A percentile compares a stretch with the other conserved stretches of the same genome.
These are phyloP conservation scores for Claviceps sp. DNA, from an alignment of 2,329 filamentous ascomycete species.

Conservation along the genomic window DNA sequence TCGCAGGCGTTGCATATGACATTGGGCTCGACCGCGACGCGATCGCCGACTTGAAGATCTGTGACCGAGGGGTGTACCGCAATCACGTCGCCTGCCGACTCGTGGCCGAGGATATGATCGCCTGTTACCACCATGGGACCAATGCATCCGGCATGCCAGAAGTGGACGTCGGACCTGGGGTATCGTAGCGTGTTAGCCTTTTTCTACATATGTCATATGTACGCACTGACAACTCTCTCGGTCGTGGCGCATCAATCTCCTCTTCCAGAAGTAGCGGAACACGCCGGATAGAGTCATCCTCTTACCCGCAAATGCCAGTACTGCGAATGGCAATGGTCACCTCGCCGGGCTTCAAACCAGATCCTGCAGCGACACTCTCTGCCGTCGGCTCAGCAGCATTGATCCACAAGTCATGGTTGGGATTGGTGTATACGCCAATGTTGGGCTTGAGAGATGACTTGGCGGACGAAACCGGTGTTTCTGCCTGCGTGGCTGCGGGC, in stretches of 20 bases:
- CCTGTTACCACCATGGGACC: slow-evolving; percentile 87
- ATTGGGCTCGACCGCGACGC: slow-evolving; percentile 88
- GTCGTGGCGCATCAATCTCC: too few relatives aligned
- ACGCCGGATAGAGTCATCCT: neutral
- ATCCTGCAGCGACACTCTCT: slow-evolving; percentile 57
- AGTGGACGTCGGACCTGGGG: slow-evolving; percentile 77
- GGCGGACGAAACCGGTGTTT: neutral
- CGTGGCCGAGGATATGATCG: slow-evolving; percentile 88
- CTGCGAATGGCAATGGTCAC: slow-evolving; percentile 83
- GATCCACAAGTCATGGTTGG: slow-evolving; percentile 82
- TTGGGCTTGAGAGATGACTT: slow-evolving; percentile 52
- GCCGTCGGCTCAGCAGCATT: slow-evolving; percentile 62
- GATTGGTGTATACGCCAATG: slow-evolving; percentile 94
- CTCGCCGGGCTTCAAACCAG: slow-evolving; percentile 63
- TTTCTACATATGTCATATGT: too few relatives aligned
- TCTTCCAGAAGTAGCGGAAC: neutral
- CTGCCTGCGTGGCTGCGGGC: neutral
- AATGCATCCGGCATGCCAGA: slow-evolving; percentile 92
- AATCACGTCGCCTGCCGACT: slow-evolving; percentile 75
- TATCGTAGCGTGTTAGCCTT: neutral
- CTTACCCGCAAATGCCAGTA: slow-evolving; percentile 88
- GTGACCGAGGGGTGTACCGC: slow-evolving; percentile 72
- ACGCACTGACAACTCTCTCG: too few relatives aligned
- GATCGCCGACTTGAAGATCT: slow-evolving; percentile 68
- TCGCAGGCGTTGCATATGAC: slow-evolving; percentile 85